Evolutionary conservation across 345 rosid genomes (phyloP).

Genomic region (Linum lewisii): DNA sequence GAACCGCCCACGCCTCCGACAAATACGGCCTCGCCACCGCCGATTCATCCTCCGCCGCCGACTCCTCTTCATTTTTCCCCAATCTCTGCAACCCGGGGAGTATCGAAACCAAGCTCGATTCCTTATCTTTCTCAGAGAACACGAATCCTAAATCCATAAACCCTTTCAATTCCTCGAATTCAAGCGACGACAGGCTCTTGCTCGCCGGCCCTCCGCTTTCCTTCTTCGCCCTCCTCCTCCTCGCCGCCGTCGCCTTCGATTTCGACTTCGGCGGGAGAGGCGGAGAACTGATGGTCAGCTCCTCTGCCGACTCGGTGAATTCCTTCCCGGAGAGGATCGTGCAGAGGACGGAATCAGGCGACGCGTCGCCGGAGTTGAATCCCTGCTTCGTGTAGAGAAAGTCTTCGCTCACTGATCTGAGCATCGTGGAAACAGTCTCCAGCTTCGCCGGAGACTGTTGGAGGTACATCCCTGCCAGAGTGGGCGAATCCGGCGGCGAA

Average conservation of each 20-base stretch:
- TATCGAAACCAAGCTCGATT: constrained; percentile 58
- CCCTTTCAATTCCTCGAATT: constrained; percentile 75
- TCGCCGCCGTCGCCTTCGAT: neutral
- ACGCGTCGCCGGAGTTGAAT: constrained; percentile 20
- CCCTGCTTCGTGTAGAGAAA: constrained; percentile 19
- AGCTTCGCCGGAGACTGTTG: neutral
- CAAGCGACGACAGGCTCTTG: constrained; percentile 60
- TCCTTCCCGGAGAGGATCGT: constrained; percentile 31
- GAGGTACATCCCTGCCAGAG: neutral
- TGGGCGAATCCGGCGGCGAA: neutral
- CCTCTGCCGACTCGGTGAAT: constrained; percentile 16
- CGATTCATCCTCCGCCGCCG: constrained; percentile 11
- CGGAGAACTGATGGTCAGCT: neutral
- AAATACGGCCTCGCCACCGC: constrained; percentile 57
- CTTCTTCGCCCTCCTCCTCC: constrained; percentile 20
- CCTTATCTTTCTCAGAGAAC: constrained; percentile 63
- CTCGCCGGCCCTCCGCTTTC: constrained; percentile 14
- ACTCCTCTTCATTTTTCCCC: constrained; percentile 27
- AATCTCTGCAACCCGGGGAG: constrained; percentile 63
- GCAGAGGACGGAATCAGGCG: constrained; percentile 41
- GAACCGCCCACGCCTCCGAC: constrained; percentile 75
- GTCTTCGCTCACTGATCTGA: constrained; percentile 51
- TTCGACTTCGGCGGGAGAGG: neutral
- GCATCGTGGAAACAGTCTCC: constrained; percentile 7
- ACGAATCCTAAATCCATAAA: constrained; percentile 89